phyloP scores from a whole-genome alignment of 768 basidiomycete genomes.

The Auricularia heimuer region DNA sequence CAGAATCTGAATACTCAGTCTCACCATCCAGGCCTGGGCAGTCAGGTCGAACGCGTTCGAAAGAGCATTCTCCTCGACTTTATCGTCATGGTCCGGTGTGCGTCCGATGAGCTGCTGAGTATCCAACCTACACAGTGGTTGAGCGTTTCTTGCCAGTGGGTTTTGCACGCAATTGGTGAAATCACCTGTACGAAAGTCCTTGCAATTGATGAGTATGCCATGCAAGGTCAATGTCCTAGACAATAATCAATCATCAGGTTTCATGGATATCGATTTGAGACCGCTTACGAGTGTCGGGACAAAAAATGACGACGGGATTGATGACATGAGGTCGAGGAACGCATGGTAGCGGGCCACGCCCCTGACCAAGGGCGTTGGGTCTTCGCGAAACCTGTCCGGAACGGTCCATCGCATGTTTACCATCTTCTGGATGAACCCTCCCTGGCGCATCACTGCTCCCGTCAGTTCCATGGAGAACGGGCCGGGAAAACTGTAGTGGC shows the following conservation, averaged over 20 bases:
- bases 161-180: too few species aligned
- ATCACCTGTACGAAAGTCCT: slow-evolving; percentile 30
- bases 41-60: slow-evolving; percentile 40
- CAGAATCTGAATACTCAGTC: too few species aligned
- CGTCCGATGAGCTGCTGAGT: not conserved
- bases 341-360: not conserved
- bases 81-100: slow-evolving; percentile 33
- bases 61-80: slow-evolving; percentile 36
- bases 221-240: slow-evolving; percentile 63
- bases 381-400: not conserved
- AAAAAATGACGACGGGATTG: not conserved
- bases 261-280: not conserved
- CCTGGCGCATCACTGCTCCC: not conserved
- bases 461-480: slow-evolving; percentile 1
- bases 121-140: not conserved
- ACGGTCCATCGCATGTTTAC: not conserved
- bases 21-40: slow-evolving; percentile 38
- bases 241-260: not conserved
- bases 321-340: not conserved
- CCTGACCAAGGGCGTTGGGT: not conserved
- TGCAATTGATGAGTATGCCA: slow-evolving; percentile 70
- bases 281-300: not conserved
- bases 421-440: slow-evolving; percentile 1
- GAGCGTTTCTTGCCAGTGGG: not conserved
- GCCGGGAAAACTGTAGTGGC: not conserved